Evolutionary conservation across 441 rosid genomes (phyloP), one percentile per base, ranked within the genome.

Genomic region (Pelargonium cotyledonis): DNA sequence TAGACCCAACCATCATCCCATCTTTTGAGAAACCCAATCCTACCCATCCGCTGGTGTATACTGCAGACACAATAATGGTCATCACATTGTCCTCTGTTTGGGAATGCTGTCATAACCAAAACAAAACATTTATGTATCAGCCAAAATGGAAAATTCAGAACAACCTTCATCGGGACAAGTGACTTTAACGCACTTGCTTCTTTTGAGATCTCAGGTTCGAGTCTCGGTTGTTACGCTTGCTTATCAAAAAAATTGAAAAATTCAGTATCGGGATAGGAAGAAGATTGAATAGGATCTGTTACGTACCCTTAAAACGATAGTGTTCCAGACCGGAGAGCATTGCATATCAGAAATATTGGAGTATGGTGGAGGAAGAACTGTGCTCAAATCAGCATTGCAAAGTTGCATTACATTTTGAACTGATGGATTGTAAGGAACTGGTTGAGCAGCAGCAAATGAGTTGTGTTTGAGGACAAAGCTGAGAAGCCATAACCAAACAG

Each of bases 21-120:
- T 89, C 89, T 77, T 67, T 87, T 0, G 99, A 94, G 76, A 91
- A 94, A 4, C 97, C 99, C 0, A 94, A 83, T 10, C 97, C 95
- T 6, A 89, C 95, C 99, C 99, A 94, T 11, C 99, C 99, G 6
- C 86, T 85, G 0, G 96, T 90, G 77, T 91, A 94, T 12, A 83
- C 64, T 8, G 91, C 96, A 0, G 97, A 91, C 63, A 87, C 26
- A 71, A 94, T 76, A 18, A 88, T 84, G 8, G 96, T 94, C 82
- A 86, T 76, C 16, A 85, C 80, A 65, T 84, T 84, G 63, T 88
- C 95, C 76, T 80, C 85, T 55, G 85, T 82, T 75, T 88, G 85
- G 55, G 84, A 78, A 66, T 87, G 86, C 99, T 91, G 85, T 80
- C n/a, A 74, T 19, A 55, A 43, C 29, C 10, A 63, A 47, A 8